phyloP scores from a whole-genome alignment of 768 basidiomycete species.

The Sutorius australiensis region DNA sequence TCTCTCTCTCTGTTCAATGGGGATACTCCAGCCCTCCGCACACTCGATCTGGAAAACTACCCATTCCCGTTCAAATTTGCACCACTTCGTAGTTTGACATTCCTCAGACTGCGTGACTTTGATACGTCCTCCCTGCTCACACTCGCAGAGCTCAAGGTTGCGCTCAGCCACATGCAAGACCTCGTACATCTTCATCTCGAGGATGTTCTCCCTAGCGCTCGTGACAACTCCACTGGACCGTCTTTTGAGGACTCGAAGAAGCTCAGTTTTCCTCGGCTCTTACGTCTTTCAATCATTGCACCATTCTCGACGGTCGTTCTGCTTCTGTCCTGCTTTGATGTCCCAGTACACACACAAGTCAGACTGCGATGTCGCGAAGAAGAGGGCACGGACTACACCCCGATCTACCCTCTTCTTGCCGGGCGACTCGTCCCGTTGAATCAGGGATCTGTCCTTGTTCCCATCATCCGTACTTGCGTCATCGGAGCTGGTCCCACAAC shows the following conservation, averaged over 20 bases:
- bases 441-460: background rate
- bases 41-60: conserved; percentile 34
- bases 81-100: conserved; percentile 34
- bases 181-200: conserved; percentile 36
- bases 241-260: background rate
- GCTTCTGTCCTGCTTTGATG: conserved; percentile 7
- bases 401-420: conserved; percentile 13
- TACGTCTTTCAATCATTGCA: conserved; percentile 16
- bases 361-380: conserved; percentile 15
- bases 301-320: conserved; percentile 17
- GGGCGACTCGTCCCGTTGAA: conserved; percentile 9
- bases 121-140: conserved; percentile 26
- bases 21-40: conserved; percentile 33
- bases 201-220: conserved; percentile 30
- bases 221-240: background rate
- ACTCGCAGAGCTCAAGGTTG: conserved; percentile 29
- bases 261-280: conserved; percentile 8
- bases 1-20: conserved; percentile 25
- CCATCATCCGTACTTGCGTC: conserved; percentile 12
- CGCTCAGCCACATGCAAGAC: conserved; percentile 34
- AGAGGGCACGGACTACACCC: background rate
- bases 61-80: conserved; percentile 36
- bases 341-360: conserved; percentile 13
- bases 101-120: conserved; percentile 34
- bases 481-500: conserved; percentile 5